Percentiles rank a stretch among this genome's conserved stretches.
phyloP scores from a whole-genome alignment of 176 grass and related monocot species.

The Cenchrus fungigraminus region DNA sequence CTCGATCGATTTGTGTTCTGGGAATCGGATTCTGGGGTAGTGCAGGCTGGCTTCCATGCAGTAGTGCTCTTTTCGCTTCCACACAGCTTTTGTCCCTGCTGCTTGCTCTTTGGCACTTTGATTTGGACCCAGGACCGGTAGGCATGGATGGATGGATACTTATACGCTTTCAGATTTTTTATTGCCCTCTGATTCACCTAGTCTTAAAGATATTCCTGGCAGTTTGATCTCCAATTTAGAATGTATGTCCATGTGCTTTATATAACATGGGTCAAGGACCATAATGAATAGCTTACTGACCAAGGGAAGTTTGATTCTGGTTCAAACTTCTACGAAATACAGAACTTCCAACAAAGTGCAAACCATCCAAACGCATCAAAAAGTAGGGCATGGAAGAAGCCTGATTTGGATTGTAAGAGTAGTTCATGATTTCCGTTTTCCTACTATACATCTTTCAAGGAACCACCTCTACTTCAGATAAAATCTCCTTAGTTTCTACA shows the following conservation, averaged over 20 bases:
- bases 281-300: neutral
- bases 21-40: constrained; percentile 63
- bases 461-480: constrained; percentile 15
- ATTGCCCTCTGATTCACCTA: neutral
- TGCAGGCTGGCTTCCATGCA: constrained; percentile 49
- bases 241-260: neutral
- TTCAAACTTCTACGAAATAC: neutral
- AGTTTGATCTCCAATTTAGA: neutral
- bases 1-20: constrained; percentile 18
- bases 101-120: neutral
- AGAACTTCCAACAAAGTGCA: neutral
- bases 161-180: constrained; percentile 17
- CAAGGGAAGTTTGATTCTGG: neutral
- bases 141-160: neutral
- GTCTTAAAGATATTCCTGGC: neutral
- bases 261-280: no score
- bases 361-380: neutral
- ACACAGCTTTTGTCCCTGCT: constrained; percentile 38
- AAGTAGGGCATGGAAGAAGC: neutral
- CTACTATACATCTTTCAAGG: constrained; percentile 6
- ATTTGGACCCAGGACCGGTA: neutral
- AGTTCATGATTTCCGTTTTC: constrained; percentile 16
- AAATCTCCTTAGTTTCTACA: neutral
- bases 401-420: neutral
- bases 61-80: constrained; percentile 39